phyloP scores from a whole-genome alignment of 2,329 filamentous ascomycete genomes.

The Akanthomyces muscarius region DNA sequence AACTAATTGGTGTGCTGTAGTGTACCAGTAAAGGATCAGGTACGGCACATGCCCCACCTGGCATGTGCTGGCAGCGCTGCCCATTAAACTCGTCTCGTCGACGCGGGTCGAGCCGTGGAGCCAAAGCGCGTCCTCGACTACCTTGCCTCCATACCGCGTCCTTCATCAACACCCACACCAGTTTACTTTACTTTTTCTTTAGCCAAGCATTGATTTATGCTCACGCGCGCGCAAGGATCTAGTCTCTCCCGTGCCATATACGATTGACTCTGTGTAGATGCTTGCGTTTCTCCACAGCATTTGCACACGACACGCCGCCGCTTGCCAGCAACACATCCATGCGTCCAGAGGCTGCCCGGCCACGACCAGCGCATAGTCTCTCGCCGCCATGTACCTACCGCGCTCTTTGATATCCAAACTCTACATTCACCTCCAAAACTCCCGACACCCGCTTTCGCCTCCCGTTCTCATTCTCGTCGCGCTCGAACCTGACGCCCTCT shows the following conservation, averaged over 20 bases:
- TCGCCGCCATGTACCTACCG: conserved; percentile 79
- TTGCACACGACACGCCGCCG: neutral
- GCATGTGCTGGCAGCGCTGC: neutral
- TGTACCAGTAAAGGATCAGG: too few species aligned
- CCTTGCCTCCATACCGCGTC: conserved; percentile 4
- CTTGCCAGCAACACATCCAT: neutral
- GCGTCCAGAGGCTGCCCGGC: conserved; percentile 3
- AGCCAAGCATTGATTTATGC: conserved; percentile 8
- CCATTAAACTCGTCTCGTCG: conserved; percentile 9
- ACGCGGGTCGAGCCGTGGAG: conserved; percentile 15
- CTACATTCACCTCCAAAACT: conserved; percentile 82
- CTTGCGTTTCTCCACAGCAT: neutral
- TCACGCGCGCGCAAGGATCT: neutral
- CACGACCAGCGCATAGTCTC: neutral
- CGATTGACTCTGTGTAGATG: neutral
- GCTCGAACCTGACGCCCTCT: conserved; percentile 92
- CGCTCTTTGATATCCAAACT: conserved; percentile 84
- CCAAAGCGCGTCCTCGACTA: conserved; percentile 7
- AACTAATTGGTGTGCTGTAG: too few species aligned
- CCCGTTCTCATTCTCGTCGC: conserved; percentile 89
- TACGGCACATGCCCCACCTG: too few species aligned
- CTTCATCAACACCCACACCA: conserved; percentile 11
- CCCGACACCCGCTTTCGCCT: conserved; percentile 83
- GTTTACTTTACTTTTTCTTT: conserved; percentile 8
- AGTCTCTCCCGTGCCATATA: neutral